These are phyloP conservation scores for Neurospora sp. DNA, from an alignment of 495 filamentous ascomycete species.

Conservation along the genomic window DNA sequence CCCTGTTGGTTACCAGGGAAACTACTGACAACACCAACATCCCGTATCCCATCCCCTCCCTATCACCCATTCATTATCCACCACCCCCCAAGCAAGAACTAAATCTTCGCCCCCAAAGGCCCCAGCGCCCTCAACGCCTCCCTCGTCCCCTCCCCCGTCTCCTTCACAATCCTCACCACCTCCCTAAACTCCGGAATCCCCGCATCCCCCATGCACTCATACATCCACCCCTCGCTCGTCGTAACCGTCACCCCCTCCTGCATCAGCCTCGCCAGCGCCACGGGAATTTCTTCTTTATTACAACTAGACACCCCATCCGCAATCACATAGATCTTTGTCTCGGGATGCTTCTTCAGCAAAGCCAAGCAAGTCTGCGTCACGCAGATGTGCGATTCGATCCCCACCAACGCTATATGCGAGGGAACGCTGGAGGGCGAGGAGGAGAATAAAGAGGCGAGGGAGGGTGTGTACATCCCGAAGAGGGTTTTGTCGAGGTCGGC, in stretches of 20 bases:
- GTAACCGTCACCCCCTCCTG: conserved; percentile 72
- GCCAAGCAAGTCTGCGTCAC: conserved; percentile 88
- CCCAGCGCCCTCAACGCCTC: conserved; percentile 48
- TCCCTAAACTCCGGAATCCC: conserved; percentile 61
- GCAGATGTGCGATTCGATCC: conserved; percentile 92
- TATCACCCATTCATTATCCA: not conserved
- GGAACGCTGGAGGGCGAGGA: conserved; percentile 6
- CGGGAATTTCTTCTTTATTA: conserved; percentile 66
- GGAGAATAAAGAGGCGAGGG: conserved; percentile 38
- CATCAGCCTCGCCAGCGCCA: conserved; percentile 69
- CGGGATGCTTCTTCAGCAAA: conserved; percentile 45
- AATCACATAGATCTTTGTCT: conserved; percentile 76
- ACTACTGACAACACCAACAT: not conserved
- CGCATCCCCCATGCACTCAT: conserved; percentile 89
- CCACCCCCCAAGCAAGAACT: not conserved
- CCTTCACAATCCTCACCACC: conserved; percentile 71
- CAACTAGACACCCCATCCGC: conserved; percentile 88
- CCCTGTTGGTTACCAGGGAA: not conserved
- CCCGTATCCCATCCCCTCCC: not conserved
- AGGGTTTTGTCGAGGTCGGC: conserved; percentile 72
- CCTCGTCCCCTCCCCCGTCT: conserved; percentile 56
- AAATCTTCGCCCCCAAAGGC: not conserved
- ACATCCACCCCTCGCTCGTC: conserved; percentile 83
- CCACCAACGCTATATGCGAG: conserved; percentile 54
- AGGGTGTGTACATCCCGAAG: conserved; percentile 69